Conservation (phyloP, 768 basidiomycete species). For the Tulasnella sp. region DNA sequence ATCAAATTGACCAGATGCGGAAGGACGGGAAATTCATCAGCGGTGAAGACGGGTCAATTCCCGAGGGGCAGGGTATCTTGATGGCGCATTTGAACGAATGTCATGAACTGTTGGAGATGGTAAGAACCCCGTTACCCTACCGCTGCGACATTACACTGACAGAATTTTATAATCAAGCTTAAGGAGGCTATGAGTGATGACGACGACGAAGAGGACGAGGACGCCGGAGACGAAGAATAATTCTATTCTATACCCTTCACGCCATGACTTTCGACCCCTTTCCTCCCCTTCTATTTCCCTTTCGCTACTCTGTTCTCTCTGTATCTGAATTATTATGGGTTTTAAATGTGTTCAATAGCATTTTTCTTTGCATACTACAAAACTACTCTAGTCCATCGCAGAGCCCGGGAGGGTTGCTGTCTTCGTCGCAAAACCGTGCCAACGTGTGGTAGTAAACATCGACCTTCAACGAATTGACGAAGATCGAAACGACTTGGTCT, state of each 20-base stretch:
- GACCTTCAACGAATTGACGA: neutral
- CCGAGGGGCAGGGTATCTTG: constrained; percentile 94
- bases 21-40: constrained; percentile 93
- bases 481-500: neutral
- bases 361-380: neutral
- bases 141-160: constrained; percentile 14
- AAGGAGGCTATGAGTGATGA: constrained; percentile 80
- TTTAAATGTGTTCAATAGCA: neutral
- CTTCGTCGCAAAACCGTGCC: neutral
- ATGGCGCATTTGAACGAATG: constrained; percentile 96
- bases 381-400: neutral
- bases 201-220: constrained; percentile 38
- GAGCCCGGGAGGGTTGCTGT: neutral
- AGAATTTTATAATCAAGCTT: constrained; percentile 45
- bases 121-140: constrained; percentile 36
- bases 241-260: neutral
- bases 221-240: constrained; percentile 21
- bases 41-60: constrained; percentile 71
- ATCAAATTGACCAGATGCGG: constrained; percentile 91
- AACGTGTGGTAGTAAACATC: neutral
- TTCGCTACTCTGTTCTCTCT: constrained; percentile 15
- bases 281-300: constrained; percentile 1
- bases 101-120: constrained; percentile 94
- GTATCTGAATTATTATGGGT: constrained; percentile 10
- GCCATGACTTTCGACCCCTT: constrained; percentile 4